Evolutionary conservation across 352 stramenopile genomes (phyloP).

Genomic region (Blastocystis hominis): DNA sequence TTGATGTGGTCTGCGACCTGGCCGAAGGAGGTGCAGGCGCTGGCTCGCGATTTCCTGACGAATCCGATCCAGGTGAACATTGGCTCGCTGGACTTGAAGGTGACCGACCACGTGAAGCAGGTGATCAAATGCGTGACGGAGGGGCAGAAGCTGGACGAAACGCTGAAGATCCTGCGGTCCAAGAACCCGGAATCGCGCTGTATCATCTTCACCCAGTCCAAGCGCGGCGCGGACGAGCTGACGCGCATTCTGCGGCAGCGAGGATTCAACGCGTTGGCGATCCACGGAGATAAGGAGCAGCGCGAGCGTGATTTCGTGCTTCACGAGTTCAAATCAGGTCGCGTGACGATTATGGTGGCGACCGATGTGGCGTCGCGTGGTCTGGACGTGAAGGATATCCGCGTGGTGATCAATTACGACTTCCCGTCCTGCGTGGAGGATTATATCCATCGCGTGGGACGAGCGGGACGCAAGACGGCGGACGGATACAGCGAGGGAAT

Average conservation of each 20-base stretch:
- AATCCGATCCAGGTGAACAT: constrained; percentile 89
- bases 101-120: constrained; percentile 95
- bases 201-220: constrained; percentile 98
- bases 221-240: constrained; percentile 90
- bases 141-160: constrained; percentile 68
- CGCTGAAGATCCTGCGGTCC: constrained; percentile 69
- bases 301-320: constrained; percentile 89
- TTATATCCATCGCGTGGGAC: constrained; percentile 94
- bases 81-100: constrained; percentile 85
- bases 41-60: constrained; percentile 90
- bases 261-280: constrained; percentile 85
- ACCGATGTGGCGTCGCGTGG: constrained; percentile 97
- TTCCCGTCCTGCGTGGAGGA: constrained; percentile 95
- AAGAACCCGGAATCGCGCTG: constrained; percentile 81
- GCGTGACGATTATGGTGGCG: constrained; percentile 85
- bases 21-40: constrained; percentile 89
- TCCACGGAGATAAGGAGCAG: constrained; percentile 98
- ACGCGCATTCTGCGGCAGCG: constrained; percentile 80
- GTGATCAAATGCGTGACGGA: constrained; percentile 81
- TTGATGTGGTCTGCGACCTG: constrained; percentile 97
- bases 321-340: constrained; percentile 88
- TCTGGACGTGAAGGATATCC: constrained; percentile 97
- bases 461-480: constrained; percentile 85
- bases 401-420: constrained; percentile 97
- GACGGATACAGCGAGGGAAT: constrained; percentile 68